A percentile compares a stretch with the other conserved stretches of the same genome.
phyloP scores from a whole-genome alignment of 2,329 filamentous ascomycete species.

The Trichophyton simii region DNA sequence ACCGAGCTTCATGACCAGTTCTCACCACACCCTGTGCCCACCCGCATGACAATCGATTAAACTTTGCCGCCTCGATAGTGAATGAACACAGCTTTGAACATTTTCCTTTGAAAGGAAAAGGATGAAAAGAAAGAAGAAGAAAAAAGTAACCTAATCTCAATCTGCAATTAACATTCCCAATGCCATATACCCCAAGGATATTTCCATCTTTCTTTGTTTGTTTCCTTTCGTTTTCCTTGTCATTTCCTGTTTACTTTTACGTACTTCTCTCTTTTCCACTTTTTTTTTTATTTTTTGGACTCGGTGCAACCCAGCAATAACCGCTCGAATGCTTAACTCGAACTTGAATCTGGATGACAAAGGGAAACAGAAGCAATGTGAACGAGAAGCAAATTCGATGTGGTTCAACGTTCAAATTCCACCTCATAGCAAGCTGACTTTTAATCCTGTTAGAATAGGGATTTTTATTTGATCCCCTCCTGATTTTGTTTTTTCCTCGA shows the following conservation, averaged over 20 bases:
- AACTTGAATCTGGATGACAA: background rate
- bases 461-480: background rate
- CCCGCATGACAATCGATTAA: conserved; percentile 37
- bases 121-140: background rate
- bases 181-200: conserved; percentile 2
- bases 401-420: background rate
- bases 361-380: background rate
- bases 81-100: background rate
- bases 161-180: conserved; percentile 1
- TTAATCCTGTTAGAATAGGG: background rate
- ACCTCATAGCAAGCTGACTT: background rate
- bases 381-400: background rate
- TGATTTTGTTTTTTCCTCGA: background rate
- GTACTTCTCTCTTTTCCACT: background rate
- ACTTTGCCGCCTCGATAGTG: background rate
- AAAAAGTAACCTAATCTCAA: background rate
- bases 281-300: background rate
- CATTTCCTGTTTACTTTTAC: background rate
- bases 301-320: background rate
- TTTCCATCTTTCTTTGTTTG: background rate
- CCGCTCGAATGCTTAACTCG: background rate
- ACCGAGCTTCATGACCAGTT: conserved; percentile 32
- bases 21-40: conserved; percentile 23
- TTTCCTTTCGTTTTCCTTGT: background rate
- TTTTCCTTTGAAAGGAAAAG: background rate